Base-by-base conservation (phyloP, 2,329 filamentous ascomycete species). In the Sporothrix inflata region DNA sequence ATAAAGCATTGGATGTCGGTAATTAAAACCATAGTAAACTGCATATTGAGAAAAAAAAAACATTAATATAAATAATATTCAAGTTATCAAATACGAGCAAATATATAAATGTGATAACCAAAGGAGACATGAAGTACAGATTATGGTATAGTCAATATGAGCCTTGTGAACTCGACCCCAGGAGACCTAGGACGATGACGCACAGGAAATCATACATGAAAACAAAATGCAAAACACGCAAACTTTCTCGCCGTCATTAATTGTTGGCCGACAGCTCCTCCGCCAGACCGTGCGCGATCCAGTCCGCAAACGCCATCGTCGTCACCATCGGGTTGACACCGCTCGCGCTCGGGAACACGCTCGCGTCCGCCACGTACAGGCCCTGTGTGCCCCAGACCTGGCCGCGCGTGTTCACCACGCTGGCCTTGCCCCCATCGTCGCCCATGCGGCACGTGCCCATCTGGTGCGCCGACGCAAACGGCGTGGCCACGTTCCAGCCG, bases 301-400 rank as follows among this genome's bases (percentile, higher is more conserved):
- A 88, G 77, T 92, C 88, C 66, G 89, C 85, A 76, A 92, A 86
- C 0, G 88, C 88, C 92, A 94, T 93, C 72, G 84, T 86, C 14
- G 92, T 94, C 57, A 94, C 84, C 92, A 95, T 94, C 14, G 92
- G 92, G 79, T 94, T 94, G 40, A 94, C 92, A 1, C 92, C 92
- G 78, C 89, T 93, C 12, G 92, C 91, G 72, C 87, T 91, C 0
- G 91, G 92, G 74, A 94, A 92, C 12, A 93, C 89, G 79, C 90
- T 93, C 60, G 91, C 89, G 79, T 95, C 92, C 11, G 90, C 88
- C 21, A 94, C 88, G 78, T 89, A 93, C 76, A 94, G 77, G 0
- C 86, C 87, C 76, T 89, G 82, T 0, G 84, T 85, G 0, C 87
- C 91, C 90, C 91, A 94, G 7, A 93, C 88, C 74, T 79, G 83